phyloP scores from a whole-genome alignment of 192 early-diverging fungal species.

The Backusella macrospora region DNA sequence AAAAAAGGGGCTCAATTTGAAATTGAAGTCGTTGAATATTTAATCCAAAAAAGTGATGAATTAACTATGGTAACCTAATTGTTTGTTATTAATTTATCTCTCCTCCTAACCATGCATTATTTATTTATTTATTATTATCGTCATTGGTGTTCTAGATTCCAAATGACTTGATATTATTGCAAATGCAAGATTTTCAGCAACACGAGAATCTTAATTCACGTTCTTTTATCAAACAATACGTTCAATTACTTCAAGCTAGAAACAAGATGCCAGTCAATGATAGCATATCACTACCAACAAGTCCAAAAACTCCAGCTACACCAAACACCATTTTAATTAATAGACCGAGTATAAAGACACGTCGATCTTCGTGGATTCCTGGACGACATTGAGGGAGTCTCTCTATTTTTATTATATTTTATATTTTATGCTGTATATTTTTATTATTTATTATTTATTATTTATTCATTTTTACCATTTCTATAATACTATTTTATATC shows the following conservation, averaged over 20 bases:
- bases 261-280: background rate
- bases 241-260: background rate
- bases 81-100: background rate
- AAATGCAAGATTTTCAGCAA: constrained; percentile 3
- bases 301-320: background rate
- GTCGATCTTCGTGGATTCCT: background rate
- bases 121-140: background rate
- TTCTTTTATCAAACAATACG: constrained; percentile 11
- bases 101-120: background rate
- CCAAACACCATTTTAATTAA: background rate
- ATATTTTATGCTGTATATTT: constrained; percentile 6
- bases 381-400: background rate
- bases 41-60: constrained; percentile 25
- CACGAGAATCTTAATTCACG: constrained; percentile 13
- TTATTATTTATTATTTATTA: background rate
- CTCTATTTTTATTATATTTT: background rate
- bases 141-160: constrained; percentile 8
- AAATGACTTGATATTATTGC: constrained; percentile 5
- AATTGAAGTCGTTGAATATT: constrained; percentile 31
- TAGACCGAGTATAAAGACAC: background rate
- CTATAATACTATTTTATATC: background rate
- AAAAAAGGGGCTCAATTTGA: constrained; percentile 16
- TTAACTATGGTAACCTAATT: constrained; percentile 13
- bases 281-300: background rate
- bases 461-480: background rate